These are phyloP conservation scores for Phialocephala sp. DNA, from an alignment of 2,329 filamentous ascomycete genomes.

Conservation along the genomic window DNA sequence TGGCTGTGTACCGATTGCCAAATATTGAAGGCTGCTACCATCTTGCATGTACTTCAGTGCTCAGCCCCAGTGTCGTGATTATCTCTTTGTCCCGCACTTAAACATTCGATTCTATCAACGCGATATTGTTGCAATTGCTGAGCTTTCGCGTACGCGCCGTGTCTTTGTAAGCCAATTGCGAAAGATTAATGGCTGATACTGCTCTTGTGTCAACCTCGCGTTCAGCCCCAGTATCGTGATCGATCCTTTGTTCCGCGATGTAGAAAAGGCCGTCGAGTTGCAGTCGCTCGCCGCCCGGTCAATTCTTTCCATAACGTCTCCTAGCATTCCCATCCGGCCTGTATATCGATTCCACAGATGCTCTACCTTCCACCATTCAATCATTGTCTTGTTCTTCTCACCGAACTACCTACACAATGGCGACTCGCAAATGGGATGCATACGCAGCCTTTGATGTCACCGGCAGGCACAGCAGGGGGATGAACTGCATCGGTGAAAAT, in stretches of 20 bases:
- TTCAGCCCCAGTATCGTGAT: neutral
- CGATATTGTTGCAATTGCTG: neutral
- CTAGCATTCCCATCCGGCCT: neutral
- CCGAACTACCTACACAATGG: neutral
- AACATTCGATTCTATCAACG: no score
- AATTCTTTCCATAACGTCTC: neutral
- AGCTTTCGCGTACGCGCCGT: neutral
- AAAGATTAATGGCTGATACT: neutral
- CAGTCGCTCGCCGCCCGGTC: neutral
- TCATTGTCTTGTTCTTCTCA: neutral
- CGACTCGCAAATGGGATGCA: neutral
- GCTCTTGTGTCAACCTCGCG: neutral
- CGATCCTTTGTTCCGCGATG: neutral
- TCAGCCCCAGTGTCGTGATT: no score
- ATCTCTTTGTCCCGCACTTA: no score
- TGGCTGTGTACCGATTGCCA: no score
- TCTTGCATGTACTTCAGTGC: no score
- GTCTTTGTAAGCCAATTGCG: neutral
- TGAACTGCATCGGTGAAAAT: neutral
- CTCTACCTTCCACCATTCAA: neutral
- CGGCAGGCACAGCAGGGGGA: neutral
- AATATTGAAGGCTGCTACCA: no score
- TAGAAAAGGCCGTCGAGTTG: neutral
- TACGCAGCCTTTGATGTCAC: neutral
- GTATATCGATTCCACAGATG: neutral